Base-by-base conservation (phyloP, 441 rosid species). In the Bruguiera hainesii region DNA sequence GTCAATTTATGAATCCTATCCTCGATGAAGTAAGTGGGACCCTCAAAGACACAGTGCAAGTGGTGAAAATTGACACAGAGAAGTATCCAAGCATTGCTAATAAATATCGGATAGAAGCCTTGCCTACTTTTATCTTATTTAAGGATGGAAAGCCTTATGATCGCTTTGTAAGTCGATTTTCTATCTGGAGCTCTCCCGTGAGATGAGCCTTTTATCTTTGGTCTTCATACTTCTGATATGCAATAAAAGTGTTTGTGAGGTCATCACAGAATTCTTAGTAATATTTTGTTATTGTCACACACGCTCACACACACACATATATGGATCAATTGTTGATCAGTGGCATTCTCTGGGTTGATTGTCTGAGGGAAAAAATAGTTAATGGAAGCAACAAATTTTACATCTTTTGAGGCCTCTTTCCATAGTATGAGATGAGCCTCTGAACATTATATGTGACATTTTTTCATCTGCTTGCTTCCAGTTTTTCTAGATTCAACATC, bases 21-120 rank as follows among this genome's bases (percentile, higher is more conserved):
- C 96, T 94, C n/a, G 65, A 78, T 77, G 89, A 94, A 83, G 97
- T 89, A 56, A 77, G 98, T 76, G 56, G 52, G 56, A 72, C 75
- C 23, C 65, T 91, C 65, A 83, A 84, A 69, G 92, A 91, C 69
- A 87, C 83, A 73, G 79, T 94, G 76, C 88, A 79, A 68, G 89
- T 94, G 73, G 97, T 89, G 66, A 94, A 94, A 83, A 87, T 94
- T 3, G 98, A 94, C 79, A 88, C 96, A 0, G 98, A 94, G 81
- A 91, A 89, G 80, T 91, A 94, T 74, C 89, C 93, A 1, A 76
- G 55, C 75, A 85, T 94, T 58, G 98, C 98, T 55, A 83, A 82
- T 76, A 79, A 81, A 63, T 91, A 88, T 82, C 79, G 64, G 39
- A 91, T 91, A 56, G 86, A 84, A 73, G 98, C 93, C 56, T 80